A percentile compares a stretch with the other conserved stretches of the same genome.
phyloP scores from a whole-genome alignment of 108 stramenopile species.

The Nitzschia sp. region DNA sequence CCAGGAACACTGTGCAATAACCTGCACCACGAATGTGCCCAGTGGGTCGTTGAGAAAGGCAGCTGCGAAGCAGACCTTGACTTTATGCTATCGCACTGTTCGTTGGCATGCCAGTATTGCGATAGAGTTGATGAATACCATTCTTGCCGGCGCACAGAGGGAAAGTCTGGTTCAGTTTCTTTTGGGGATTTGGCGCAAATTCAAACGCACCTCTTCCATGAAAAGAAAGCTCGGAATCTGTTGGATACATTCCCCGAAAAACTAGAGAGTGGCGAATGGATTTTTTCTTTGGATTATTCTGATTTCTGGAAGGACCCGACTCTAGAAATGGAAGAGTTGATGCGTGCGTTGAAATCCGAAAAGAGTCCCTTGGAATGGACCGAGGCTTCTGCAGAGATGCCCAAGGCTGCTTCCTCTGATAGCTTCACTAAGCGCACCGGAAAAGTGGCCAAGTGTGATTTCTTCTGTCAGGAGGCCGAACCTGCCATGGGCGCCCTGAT shows the following conservation, averaged over 20 bases:
- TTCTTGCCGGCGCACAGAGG: background rate
- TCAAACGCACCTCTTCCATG: background rate
- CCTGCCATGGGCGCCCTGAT: background rate
- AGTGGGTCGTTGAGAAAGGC: background rate
- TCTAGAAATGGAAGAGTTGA: background rate
- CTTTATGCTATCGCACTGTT: constrained; percentile 2
- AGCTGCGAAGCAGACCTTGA: background rate
- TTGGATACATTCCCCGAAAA: background rate
- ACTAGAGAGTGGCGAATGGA: background rate
- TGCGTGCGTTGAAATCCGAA: background rate
- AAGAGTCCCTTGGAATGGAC: background rate
- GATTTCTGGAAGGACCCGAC: background rate
- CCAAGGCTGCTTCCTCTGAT: background rate
- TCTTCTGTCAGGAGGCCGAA: background rate
- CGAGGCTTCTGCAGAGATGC: background rate
- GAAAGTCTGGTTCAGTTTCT: background rate
- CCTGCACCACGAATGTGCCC: background rate
- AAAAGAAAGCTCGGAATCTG: background rate
- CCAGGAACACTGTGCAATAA: constrained; percentile 6
- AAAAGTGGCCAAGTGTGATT: background rate
- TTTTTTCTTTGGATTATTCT: background rate
- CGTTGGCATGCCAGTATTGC: constrained; percentile 9
- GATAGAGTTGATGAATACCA: background rate
- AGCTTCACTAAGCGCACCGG: background rate
- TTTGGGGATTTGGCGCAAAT: background rate